Percentiles rank a stretch among this genome's conserved stretches.
Conservation (phyloP, 805 yeast species). For the Millerozyma miso region DNA sequence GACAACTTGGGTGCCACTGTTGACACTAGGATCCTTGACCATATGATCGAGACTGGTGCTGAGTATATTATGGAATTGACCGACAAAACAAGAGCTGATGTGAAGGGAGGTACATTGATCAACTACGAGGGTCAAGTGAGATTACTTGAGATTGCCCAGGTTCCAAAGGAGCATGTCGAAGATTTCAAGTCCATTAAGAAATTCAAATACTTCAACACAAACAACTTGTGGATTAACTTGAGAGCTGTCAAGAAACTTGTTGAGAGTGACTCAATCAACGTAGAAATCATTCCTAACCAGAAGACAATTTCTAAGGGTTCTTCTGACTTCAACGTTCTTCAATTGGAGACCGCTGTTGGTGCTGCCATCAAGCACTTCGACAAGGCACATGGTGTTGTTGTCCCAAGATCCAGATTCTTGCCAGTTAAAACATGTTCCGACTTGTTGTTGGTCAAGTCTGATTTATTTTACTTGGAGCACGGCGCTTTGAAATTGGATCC, state of each 20-base stretch:
- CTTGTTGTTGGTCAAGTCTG: conserved; percentile 89
- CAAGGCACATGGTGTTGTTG: conserved; percentile 96
- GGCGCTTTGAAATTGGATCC: conserved; percentile 86
- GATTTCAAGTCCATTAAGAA: conserved; percentile 97
- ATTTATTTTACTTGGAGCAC: conserved; percentile 83
- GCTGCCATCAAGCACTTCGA: conserved; percentile 96
- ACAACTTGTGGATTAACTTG: conserved; percentile 95
- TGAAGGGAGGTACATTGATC: conserved; percentile 97
- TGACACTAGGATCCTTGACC: conserved; percentile 82
- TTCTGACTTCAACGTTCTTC: conserved; percentile 78
- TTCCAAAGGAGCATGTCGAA: conserved; percentile 96
- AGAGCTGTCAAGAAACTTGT: conserved; percentile 91
- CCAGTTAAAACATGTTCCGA: conserved; percentile 98
- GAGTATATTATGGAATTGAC: conserved; percentile 98
- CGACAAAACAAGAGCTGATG: conserved; percentile 98
- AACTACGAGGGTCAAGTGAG: conserved; percentile 93
- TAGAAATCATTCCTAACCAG: conserved; percentile 94
- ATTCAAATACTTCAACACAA: conserved; percentile 97
- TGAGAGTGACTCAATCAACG: conserved; percentile 72
- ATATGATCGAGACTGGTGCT: conserved; percentile 86
- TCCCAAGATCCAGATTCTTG: conserved; percentile 95
- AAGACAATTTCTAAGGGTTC: conserved; percentile 79
- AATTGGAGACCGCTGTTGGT: conserved; percentile 98
- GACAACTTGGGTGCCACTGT: conserved; percentile 99
- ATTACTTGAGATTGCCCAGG: conserved; percentile 95